Evolutionary conservation across 108 stramenopile genomes (phyloP), one percentile per base, ranked within the genome.

Genomic region (Stephanodiscus minutulus): DNA sequence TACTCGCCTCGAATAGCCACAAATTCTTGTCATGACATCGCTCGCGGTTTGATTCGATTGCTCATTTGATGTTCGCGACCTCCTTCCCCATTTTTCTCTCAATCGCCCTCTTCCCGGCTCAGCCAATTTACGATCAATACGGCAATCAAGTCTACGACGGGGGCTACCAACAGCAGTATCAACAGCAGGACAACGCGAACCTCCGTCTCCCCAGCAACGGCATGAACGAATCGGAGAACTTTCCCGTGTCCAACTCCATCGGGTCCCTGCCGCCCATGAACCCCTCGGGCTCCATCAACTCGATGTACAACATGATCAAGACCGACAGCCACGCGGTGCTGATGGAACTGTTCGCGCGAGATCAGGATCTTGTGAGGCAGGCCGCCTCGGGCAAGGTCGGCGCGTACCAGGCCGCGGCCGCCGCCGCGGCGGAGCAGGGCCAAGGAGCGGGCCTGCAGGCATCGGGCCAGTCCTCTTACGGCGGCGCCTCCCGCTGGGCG

Each of bases 261-360:
- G 82, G 77, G 28, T 70, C 82, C 24, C 77, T 82, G 44, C 60
- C 77, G 29, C 77, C 82, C 35, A 61, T 69, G 27, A 62, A 43
- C 22, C 76, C 55, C 48, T 48, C 70, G 20, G 50, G 65, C 36
- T 33, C 39, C 24, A 74, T 65, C 20, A 46, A 41, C 27, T 82
- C 80, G 11, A 79, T 83, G 24, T 67, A 82, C 43, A 61, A 71
- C 33, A 73, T 91, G 84, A 91, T 86, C 73, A 96, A 96, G 67
- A 91, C 92, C 0, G 95, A 96, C 68, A 88, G 87, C 44, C 95
- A 96, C 69, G 92, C 95, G 10, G 95, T 96, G 4, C 63, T 96
- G 33, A 96, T 96, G 95, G 95, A 96, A 72, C 77, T 96, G 25
- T 96, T 96, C 70, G 89, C 92, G 2, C 83, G 95, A 41, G 95